Conservation (phyloP, 345 rosid genomes). For the Tarenaya hassleriana region DNA sequence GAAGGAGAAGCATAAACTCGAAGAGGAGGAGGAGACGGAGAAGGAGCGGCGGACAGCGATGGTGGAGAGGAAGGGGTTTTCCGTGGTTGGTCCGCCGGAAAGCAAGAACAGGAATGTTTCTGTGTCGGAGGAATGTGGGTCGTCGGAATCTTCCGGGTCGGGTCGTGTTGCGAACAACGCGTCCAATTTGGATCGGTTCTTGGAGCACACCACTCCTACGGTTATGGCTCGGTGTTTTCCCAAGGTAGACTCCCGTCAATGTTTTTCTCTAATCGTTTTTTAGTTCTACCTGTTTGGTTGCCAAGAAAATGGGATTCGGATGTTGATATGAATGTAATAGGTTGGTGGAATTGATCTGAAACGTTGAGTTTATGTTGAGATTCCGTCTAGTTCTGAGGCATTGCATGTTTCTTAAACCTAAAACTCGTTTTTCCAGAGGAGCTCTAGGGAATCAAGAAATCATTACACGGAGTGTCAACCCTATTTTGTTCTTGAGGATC, state of each 20-base stretch:
- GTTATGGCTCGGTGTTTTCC: constrained; percentile 56
- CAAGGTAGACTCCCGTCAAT: constrained; percentile 37
- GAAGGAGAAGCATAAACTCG: constrained; percentile 27
- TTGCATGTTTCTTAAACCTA: constrained; percentile 7
- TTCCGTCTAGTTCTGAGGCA: neutral
- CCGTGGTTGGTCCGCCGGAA: constrained; percentile 14
- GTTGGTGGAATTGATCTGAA: constrained; percentile 6
- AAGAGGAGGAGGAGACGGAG: constrained; percentile 19
- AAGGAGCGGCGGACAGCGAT: constrained; percentile 22
- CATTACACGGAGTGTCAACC: constrained; percentile 27
- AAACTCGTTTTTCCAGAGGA: constrained; percentile 39
- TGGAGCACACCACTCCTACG: constrained; percentile 69
- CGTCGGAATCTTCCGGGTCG: constrained; percentile 36
- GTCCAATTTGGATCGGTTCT: constrained; percentile 90
- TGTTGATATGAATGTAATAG: neutral
- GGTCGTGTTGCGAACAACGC: constrained; percentile 22
- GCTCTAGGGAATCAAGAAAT: constrained; percentile 29
- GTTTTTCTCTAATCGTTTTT: neutral
- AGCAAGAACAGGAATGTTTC: constrained; percentile 25
- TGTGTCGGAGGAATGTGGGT: constrained; percentile 34
- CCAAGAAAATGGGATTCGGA: neutral
- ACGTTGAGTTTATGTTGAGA: constrained; percentile 1
- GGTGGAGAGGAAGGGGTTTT: constrained; percentile 7
- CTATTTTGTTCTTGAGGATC: constrained; percentile 60
- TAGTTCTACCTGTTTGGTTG: constrained; percentile 4